Evolutionary conservation across 108 stramenopile genomes (phyloP), one percentile per base, ranked within the genome.

Genomic region (Pseudonitzschia delicatissima): DNA sequence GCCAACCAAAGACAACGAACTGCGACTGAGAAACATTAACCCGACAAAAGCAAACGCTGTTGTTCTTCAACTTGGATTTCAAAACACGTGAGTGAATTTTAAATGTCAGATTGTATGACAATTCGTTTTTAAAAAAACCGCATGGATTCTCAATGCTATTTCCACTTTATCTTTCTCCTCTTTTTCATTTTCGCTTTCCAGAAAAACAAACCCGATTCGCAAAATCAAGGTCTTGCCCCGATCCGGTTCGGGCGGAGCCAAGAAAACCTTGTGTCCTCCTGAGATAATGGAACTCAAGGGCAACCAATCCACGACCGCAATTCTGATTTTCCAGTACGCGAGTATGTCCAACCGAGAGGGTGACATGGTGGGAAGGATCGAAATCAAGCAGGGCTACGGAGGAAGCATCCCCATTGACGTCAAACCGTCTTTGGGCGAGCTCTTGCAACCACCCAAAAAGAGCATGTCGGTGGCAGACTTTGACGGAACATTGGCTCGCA

Each of bases 11-110:
- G 45, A 50, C 11, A 66, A 63, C 29, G 82, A 90, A 44, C 68
- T 77, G 34, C 49, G 79, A 50, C 13, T 84, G 35, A 72, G 78
- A 45, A 87, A 84, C 35, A 26, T 87, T 2, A 80, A 83, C 68
- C 73, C 82, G 20, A 67, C 69, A 32, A 83, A 73, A 34, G 62
- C 87, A 35, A 65, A 63, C 44, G 71, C 82, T 8, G 73, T 91
- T 34, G 87, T 84, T 59, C 37, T 93, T 28, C 86, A 90, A 57
- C 57, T 91, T 36, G 68, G 84, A 35, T 85, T 93, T 44, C 81
- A 80, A 44, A 91, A 88, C 74, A 80, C 77, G 85, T 80, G 72
- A 79, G 82, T 85, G n/a, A n/a, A n/a, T n/a, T n/a, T n/a, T n/a
- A n/a, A n/a, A n/a, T n/a, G 25, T 23, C 23, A 2, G 3, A 1